A percentile compares a stretch with the other conserved stretches of the same genome.
Evolutionary conservation across 2,329 filamentous ascomycete genomes (phyloP).

Genomic region (Aaosphaeria arxii): DNA sequence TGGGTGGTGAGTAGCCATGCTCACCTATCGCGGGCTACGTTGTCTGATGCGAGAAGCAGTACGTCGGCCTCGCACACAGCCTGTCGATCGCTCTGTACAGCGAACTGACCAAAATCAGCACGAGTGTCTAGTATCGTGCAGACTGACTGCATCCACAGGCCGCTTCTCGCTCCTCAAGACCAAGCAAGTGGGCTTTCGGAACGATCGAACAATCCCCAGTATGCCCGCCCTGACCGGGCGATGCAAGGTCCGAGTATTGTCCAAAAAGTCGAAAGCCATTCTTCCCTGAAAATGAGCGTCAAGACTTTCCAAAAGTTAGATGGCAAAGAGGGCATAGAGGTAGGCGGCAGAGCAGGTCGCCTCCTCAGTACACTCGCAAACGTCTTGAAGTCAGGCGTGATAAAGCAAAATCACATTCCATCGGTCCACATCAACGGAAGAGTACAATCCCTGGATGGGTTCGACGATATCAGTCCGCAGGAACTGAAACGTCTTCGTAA

Average conservation of each 20-base stretch:
- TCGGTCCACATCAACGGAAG: background rate
- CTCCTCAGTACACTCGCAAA: background rate
- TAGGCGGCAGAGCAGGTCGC: background rate
- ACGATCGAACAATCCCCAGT: background rate
- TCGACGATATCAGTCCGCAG: background rate
- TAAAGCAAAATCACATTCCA: background rate
- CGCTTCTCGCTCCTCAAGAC: background rate
- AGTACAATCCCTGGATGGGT: background rate
- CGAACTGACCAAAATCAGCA: background rate
- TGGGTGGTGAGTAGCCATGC: background rate
- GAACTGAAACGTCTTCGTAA: background rate
- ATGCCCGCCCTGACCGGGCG: background rate
- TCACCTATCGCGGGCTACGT: background rate
- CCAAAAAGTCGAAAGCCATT: background rate
- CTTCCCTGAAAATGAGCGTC: background rate
- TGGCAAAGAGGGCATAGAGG: background rate
- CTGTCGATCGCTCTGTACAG: background rate
- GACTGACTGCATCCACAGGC: background rate
- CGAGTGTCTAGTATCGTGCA: background rate
- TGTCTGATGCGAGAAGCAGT: background rate
- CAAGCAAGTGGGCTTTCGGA: background rate
- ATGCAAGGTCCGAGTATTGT: background rate
- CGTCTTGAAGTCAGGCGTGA: background rate
- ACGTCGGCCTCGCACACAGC: background rate
- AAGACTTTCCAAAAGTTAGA: background rate